Conservation (phyloP, 1,139 yeast genomes). For the Taphrina populina region DNA sequence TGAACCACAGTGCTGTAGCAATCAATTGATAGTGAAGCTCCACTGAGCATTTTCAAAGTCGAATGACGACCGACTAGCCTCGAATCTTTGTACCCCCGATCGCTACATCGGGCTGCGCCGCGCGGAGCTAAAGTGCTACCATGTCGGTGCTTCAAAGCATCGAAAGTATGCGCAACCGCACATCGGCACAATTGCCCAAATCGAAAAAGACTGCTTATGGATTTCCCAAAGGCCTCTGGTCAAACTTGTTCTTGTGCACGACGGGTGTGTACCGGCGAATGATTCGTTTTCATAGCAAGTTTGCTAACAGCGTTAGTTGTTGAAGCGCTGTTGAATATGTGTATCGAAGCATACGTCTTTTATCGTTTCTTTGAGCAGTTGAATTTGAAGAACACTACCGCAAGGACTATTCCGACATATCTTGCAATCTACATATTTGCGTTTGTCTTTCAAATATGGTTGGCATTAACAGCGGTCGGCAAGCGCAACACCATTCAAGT, state of each 20-base stretch:
- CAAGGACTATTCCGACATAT: conserved; percentile 32
- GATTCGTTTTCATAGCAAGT: too few relatives aligned
- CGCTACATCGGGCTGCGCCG: too few relatives aligned
- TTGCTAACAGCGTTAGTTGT: conserved; percentile 1
- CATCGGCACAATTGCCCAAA: not conserved
- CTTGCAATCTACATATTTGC: conserved; percentile 32
- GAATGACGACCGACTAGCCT: too few relatives aligned
- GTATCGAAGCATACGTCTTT: conserved; percentile 31
- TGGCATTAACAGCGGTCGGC: conserved; percentile 22
- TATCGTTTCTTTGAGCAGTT: conserved; percentile 14
- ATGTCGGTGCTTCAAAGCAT: too few relatives aligned
- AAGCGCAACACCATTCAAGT: conserved; percentile 33
- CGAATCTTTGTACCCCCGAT: too few relatives aligned
- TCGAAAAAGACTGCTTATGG: conserved; percentile 3
- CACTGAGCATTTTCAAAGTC: too few relatives aligned
- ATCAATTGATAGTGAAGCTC: too few relatives aligned
- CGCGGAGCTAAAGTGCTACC: too few relatives aligned
- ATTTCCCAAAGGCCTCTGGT: conserved; percentile 26
- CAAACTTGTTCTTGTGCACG: conserved; percentile 21
- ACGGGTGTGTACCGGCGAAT: conserved; percentile 16
- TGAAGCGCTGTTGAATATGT: conserved; percentile 26
- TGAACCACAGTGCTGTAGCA: too few relatives aligned
- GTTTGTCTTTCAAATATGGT: conserved; percentile 26
- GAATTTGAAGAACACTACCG: conserved; percentile 23
- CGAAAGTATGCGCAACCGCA: not conserved